Percentiles rank a stretch among this genome's conserved stretches.
Conservation (phyloP, 2,329 filamentous ascomycete genomes). For the Cadophora sp. region DNA sequence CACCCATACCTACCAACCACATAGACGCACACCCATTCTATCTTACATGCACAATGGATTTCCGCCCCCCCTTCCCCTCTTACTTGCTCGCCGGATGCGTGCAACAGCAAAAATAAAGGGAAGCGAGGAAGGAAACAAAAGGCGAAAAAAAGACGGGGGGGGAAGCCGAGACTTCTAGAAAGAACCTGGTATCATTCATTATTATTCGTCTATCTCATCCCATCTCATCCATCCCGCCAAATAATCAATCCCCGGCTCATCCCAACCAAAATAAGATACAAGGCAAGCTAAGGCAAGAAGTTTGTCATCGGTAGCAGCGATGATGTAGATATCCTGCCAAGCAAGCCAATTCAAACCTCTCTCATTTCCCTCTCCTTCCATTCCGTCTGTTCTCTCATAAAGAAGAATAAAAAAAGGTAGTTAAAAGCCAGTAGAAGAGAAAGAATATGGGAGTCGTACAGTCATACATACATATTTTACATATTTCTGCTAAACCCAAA, state of each 20-base stretch:
- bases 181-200: conserved; percentile 5
- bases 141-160: neutral
- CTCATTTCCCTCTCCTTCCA: neutral
- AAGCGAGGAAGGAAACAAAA: too few species aligned
- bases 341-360: too few species aligned
- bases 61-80: too few species aligned
- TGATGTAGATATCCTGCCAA: too few species aligned
- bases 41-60: too few species aligned
- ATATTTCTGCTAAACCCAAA: conserved; percentile 3
- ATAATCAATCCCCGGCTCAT: too few species aligned
- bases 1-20: too few species aligned
- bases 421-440: conserved; percentile 19
- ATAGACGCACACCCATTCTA: too few species aligned
- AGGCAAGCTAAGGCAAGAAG: too few species aligned
- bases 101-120: too few species aligned
- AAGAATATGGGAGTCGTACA: conserved; percentile 17
- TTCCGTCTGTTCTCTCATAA: conserved; percentile 1
- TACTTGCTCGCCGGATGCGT: too few species aligned
- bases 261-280: neutral
- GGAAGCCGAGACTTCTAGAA: neutral
- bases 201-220: neutral
- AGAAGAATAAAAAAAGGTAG: conserved; percentile 1
- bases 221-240: neutral
- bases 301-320: too few species aligned
- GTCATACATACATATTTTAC: conserved; percentile 30